Conservation (phyloP, 257 asterid species). For the Plantago ovata region DNA sequence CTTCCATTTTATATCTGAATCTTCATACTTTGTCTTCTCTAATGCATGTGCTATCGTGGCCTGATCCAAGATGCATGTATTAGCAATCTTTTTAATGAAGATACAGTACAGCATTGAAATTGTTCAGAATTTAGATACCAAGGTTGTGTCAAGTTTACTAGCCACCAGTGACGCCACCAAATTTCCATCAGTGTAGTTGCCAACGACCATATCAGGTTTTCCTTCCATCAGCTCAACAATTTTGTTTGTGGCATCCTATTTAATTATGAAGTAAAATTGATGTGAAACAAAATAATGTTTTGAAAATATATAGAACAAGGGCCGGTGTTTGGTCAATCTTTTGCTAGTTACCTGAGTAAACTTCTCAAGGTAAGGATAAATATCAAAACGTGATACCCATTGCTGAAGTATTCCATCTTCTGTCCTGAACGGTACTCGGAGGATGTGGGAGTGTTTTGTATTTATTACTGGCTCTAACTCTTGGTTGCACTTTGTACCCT, state of each 20-base stretch:
- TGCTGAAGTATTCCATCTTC: constrained; percentile 69
- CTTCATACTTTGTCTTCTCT: constrained; percentile 94
- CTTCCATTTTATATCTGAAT: constrained; percentile 82
- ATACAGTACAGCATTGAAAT: background rate
- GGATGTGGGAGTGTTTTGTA: constrained; percentile 85
- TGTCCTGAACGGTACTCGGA: constrained; percentile 77
- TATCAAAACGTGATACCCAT: constrained; percentile 87
- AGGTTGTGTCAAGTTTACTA: constrained; percentile 79
- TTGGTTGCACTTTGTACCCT: constrained; percentile 80
- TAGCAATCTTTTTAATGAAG: background rate
- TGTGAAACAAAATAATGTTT: background rate
- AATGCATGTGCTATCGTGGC: constrained; percentile 95
- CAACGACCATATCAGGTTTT: constrained; percentile 81
- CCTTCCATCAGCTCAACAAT: constrained; percentile 79
- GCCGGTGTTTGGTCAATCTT: background rate
- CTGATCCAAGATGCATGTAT: constrained; percentile 26
- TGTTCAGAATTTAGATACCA: constrained; percentile 40
- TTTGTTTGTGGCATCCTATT: constrained; percentile 64
- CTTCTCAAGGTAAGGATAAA: constrained; percentile 86
- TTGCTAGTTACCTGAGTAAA: constrained; percentile 53
- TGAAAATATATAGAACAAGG: background rate
- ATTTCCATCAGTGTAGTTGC: constrained; percentile 92
- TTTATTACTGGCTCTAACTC: constrained; percentile 69
- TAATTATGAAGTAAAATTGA: background rate
- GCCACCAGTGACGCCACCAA: constrained; percentile 93